These are phyloP conservation scores for Alternaria sp. DNA, from an alignment of 2,329 filamentous ascomycete genomes.

Conservation along the genomic window DNA sequence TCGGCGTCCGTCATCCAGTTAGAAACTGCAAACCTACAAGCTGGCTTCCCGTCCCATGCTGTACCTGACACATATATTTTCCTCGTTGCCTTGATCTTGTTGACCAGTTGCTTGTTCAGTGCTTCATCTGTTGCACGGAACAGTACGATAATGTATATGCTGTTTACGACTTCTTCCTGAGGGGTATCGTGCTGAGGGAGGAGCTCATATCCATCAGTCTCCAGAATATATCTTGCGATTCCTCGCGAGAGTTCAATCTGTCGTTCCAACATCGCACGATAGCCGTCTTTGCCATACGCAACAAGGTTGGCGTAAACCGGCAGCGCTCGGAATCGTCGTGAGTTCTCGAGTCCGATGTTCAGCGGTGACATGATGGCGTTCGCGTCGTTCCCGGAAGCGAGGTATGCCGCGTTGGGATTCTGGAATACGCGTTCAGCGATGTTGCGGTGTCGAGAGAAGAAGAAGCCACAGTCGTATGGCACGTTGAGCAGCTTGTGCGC, in stretches of 20 bases:
- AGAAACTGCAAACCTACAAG: constrained; percentile 82
- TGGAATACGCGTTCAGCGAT: constrained; percentile 11
- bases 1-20: constrained; percentile 80
- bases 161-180: constrained; percentile 53
- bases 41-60: constrained; percentile 73
- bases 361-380: constrained; percentile 74
- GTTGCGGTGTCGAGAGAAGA: constrained; percentile 68
- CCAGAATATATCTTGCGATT: constrained; percentile 68
- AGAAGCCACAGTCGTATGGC: constrained; percentile 91
- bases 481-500: constrained; percentile 94
- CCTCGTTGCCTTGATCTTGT: constrained; percentile 73
- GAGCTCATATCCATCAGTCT: constrained; percentile 68
- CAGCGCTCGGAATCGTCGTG: constrained; percentile 86
- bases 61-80: constrained; percentile 86
- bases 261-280: constrained; percentile 70
- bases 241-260: constrained; percentile 75
- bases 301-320: constrained; percentile 83
- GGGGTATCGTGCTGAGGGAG: constrained; percentile 59
- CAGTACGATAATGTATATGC: constrained; percentile 74
- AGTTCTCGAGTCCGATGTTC: constrained; percentile 90
- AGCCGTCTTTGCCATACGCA: constrained; percentile 74
- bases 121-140: constrained; percentile 73
- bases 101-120: constrained; percentile 71
- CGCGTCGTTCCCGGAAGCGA: constrained; percentile 55
- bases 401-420: constrained; percentile 86